A percentile compares a stretch with the other conserved stretches of the same genome.
These are phyloP conservation scores for Colletotrichum simmondsii DNA, from an alignment of 2,329 filamentous ascomycete genomes.

Conservation along the genomic window DNA sequence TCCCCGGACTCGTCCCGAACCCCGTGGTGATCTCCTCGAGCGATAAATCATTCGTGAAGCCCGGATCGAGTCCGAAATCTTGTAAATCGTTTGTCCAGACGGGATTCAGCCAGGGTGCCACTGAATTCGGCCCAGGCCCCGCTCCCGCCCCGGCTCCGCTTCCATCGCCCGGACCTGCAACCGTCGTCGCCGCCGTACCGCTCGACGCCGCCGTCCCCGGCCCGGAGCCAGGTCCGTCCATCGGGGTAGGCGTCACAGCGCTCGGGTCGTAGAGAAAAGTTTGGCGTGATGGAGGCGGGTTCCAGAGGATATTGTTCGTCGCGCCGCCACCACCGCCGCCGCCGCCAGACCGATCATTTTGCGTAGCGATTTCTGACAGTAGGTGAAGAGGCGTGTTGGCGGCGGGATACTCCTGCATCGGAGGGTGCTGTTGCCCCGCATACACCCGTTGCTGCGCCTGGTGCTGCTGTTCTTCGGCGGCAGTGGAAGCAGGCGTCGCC, in stretches of 20 bases:
- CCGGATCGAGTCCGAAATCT: constrained; percentile 29
- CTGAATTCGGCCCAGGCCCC: background rate
- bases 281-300: constrained; percentile 41
- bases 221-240: constrained; percentile 5
- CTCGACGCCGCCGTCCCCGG: constrained; percentile 8
- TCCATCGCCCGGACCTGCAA: background rate
- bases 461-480: constrained; percentile 36
- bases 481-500: background rate
- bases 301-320: constrained; percentile 35
- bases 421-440: constrained; percentile 34
- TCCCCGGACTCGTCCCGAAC: constrained; percentile 30
- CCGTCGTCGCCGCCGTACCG: constrained; percentile 10
- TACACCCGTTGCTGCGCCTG: constrained; percentile 33
- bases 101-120: constrained; percentile 13
- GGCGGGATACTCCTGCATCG: constrained; percentile 42
- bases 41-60: constrained; percentile 28
- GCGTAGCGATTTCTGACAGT: constrained; percentile 66
- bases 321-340: background rate
- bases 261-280: constrained; percentile 50
- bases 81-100: constrained; percentile 19
- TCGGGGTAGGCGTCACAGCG: constrained; percentile 7
- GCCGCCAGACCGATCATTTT: constrained; percentile 44
- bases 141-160: background rate
- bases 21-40: constrained; percentile 33
- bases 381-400: constrained; percentile 66